Evolutionary conservation across 1,284 basidiomycete genomes (phyloP), one percentile per base, ranked within the genome.

Genomic region (Cryptococcus hybrid): DNA sequence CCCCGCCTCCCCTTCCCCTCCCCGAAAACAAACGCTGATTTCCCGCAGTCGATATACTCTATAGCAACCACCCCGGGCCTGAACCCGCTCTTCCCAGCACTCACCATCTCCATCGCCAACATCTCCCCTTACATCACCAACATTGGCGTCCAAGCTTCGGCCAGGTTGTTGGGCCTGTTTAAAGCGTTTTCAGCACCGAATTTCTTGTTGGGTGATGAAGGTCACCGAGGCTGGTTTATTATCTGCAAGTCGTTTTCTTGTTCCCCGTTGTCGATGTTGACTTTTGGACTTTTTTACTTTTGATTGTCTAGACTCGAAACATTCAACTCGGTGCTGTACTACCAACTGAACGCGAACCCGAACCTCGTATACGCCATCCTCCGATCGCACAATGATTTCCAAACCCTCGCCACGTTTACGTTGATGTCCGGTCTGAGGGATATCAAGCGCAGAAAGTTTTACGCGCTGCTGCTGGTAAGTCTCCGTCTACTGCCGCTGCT

Each of bases 131-230:
- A 89, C 74, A 86, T 95, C 70, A 87, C 86, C 70, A 84, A 89
- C 67, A 80, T 97, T 37, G 87, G 86, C 44, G 85, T 92, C 24
- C 85, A 86, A 37, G 85, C 92, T 3, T 89, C 92, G 2, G 88
- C 88, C 2, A 84, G 90, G 7, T 82, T 99, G 6, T 75, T 93
- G 38, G 90, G 94, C 70, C 83, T 98, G 6, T 90, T 97, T 77
- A 86, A 85, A 40, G 89, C 92, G 0, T 95, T 98, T 71, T 87
- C 91, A 0, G 89, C 88, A 59, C 90, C 95, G 0, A 80, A 85
- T 6, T 98, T 97, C 77, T 79, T 99, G 42, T 80, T 99, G 35
- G 87, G 90, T 0, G 93, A 97, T 63, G 93, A 97, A 76, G 90
- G 92, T 5, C 90, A 98, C 73, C 95, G 2, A 81, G 94, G 51